Conservation (phyloP, 495 filamentous ascomycete genomes). For the Xeromyces bisporus region DNA sequence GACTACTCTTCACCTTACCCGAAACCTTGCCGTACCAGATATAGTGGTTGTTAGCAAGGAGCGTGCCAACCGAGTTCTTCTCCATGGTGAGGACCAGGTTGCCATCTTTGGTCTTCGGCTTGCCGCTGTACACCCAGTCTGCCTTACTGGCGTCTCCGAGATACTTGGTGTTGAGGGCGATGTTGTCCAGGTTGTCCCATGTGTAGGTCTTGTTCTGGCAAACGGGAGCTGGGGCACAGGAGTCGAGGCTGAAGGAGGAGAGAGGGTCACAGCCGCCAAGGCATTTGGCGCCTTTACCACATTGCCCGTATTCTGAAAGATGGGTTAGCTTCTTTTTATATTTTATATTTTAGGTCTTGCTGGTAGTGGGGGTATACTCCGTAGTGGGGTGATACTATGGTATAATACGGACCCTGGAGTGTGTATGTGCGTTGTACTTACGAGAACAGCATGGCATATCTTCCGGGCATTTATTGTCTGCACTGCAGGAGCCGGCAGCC, state of each 20-base stretch:
- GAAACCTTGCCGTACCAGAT: slow-evolving; percentile 95
- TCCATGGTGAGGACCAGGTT: slow-evolving; percentile 75
- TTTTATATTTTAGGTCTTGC: no score
- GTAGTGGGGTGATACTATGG: no score
- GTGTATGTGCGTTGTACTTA: no score
- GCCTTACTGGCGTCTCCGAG: slow-evolving; percentile 60
- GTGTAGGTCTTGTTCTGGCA: slow-evolving; percentile 61
- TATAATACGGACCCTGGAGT: no score
- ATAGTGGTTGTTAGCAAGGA: slow-evolving; percentile 73
- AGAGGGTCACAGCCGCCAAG: slow-evolving; percentile 87
- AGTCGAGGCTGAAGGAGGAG: slow-evolving; percentile 61
- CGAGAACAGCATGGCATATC: slow-evolving; percentile 80
- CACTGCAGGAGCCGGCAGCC: slow-evolving; percentile 32
- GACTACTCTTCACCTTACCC: slow-evolving; percentile 69
- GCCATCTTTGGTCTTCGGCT: slow-evolving; percentile 41
- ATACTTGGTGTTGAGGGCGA: slow-evolving; percentile 56
- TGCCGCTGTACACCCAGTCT: slow-evolving; percentile 82
- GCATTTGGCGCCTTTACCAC: slow-evolving; percentile 86
- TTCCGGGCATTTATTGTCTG: slow-evolving; percentile 51
- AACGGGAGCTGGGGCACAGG: slow-evolving; percentile 72
- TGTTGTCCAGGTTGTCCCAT: slow-evolving; percentile 45
- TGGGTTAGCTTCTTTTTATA: no score
- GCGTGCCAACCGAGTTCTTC: slow-evolving; percentile 61
- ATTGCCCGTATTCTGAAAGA: slow-evolving; percentile 75
- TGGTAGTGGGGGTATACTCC: no score